Evolutionary conservation across 2,329 filamentous ascomycete genomes (phyloP), one percentile per base, ranked within the genome.

Genomic region (Monosporascus sp.): DNA sequence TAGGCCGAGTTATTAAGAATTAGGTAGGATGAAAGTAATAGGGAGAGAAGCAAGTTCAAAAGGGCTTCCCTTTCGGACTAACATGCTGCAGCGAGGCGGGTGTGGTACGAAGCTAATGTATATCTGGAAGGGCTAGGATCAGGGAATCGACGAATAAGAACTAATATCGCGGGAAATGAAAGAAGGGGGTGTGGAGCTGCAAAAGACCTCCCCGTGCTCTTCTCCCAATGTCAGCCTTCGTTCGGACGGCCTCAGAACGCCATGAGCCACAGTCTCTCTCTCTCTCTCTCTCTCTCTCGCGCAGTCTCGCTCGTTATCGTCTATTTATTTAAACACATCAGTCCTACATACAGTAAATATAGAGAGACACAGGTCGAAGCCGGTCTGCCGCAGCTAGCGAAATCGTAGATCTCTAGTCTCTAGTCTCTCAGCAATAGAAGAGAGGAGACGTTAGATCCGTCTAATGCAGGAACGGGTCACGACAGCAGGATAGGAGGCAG

Each of bases 141-240:
- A 61, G 50, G 56, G 56, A 64, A 59, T 57, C 52, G 56, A 60
- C 66, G 64, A 69, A 69, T 69, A 55, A 66, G 50, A 64, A 55
- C 52, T 59, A 59, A 64, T 63, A 63, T 63, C 56, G 60, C 61
- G 62, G 51, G 66, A 68, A 69, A 67, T 67, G 64, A 68, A 59
- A 52, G 63, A 65, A 67, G 63, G 66, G 64, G 64, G 59, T 56
- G 64, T 66, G 64, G 64, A 57, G 62, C 48, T 45, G 40, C 40
- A 41, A 20, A 37, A 44, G 38, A 43, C 22, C 20, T 27, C 36
- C 36, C 31, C 40, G 11, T 19, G 17, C 17, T 24, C 20, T 6
- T 8, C 40, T 43, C n/a, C 7, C 41, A 24, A 44, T n/a, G 41
- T 34, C 31, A 34, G 31, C 31, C 4, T 14, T 34, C 9, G 31